Evolutionary conservation across 148 eudicot genomes (phyloP), one percentile per base, ranked within the genome.

Genomic region (Vaccinium macrocarpon): DNA sequence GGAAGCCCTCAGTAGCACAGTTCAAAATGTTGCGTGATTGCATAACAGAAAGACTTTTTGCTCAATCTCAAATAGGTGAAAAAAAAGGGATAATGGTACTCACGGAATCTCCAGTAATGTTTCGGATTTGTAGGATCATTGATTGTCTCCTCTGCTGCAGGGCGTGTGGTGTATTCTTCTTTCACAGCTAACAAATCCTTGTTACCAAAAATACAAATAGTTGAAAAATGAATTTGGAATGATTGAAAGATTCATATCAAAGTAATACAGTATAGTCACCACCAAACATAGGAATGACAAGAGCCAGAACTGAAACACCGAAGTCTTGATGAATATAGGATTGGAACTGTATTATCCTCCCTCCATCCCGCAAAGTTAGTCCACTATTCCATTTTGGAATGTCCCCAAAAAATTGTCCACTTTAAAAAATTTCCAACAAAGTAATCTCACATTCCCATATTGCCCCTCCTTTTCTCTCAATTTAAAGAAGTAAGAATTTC

Each of bases 31-130:
- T 32, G 25, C 68, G 29, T 9, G 19, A 10, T 14, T 5, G 27
- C n/a, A 53, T 50, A 53, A 15, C 78, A 75, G 56, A 6, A 29
- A n/a, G 19, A 51, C 46, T 42, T 42, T 53, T 52, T 23, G 46
- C 64, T 2, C 0, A 53, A 56, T 19, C 50, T 56, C 8, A 38
- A 51, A 52, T 66, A 8, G 70, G 46, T 0, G 18, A 49, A 75
- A 35, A 35, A 46, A 9, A 9, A 1, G 19, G 10, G 42, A 68
- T 15, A 56, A 80, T 0, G 10, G 87, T 71, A 90, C 98, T 78
- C 91, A 96, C 99, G 97, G 88, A 71, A 96, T 91, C 98, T 87
- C 99, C 99, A 96, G 66, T 96, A 96, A 84, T 96, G 99, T 86
- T 93, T 96, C 16, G 99, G 99, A 84, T 96, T 96, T 56, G 99